Percentiles rank a stretch among this genome's conserved stretches.
phyloP scores from a whole-genome alignment of 352 stramenopile species.

The Globisporangium apiculatum region DNA sequence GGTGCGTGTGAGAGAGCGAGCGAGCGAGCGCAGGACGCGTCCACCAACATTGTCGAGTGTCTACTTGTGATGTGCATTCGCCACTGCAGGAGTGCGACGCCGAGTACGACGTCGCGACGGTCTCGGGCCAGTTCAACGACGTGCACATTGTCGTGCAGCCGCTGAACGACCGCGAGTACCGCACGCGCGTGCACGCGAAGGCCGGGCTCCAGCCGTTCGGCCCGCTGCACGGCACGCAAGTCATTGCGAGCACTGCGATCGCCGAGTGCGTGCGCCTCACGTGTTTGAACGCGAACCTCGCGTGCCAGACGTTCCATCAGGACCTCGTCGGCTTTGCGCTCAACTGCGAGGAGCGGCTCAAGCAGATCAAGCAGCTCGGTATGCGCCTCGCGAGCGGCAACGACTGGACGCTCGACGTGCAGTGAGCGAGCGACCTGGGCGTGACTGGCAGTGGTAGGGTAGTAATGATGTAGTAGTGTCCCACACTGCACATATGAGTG shows the following conservation, averaged over 20 bases:
- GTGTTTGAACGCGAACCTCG: constrained; percentile 77
- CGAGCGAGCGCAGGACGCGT: too few species aligned
- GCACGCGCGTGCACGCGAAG: constrained; percentile 68
- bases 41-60: too few species aligned
- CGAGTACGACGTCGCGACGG: constrained; percentile 64
- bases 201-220: constrained; percentile 66
- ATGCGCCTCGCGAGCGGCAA: constrained; percentile 41
- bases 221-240: constrained; percentile 64
- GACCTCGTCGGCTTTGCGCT: constrained; percentile 72
- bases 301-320: constrained; percentile 79
- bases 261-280: constrained; percentile 66
- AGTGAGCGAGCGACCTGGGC: background rate
- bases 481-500: too few species aligned
- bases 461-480: too few species aligned
- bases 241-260: constrained; percentile 55
- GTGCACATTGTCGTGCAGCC: constrained; percentile 85
- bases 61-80: too few species aligned
- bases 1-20: too few species aligned
- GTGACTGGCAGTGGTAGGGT: too few species aligned
- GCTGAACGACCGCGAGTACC: constrained; percentile 66
- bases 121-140: constrained; percentile 83
- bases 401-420: constrained; percentile 40
- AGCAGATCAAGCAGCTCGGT: constrained; percentile 83
- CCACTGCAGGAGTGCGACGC: constrained; percentile 59
- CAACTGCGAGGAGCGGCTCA: constrained; percentile 79